Evolutionary conservation across 2,329 filamentous ascomycete genomes (phyloP), one percentile per base, ranked within the genome.

Genomic region (Aspergillus tanneri): DNA sequence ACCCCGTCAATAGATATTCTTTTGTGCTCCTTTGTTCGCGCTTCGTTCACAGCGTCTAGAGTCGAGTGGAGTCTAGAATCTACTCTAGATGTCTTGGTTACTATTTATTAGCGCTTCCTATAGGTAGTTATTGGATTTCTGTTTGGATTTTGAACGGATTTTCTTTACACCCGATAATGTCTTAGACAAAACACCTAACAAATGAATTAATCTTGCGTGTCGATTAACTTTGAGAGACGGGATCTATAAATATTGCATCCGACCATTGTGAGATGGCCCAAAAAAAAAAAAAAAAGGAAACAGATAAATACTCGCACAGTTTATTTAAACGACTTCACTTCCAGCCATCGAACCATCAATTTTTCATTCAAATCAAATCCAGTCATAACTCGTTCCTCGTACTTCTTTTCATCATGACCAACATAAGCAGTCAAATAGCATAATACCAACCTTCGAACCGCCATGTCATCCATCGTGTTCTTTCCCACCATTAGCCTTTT

Each of bases 351-450:
- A 39, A 23, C 12, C 36, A 16, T 37, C 19, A 22, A n/a, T n/a
- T n/a, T n/a, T 32, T 35, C 11, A 24, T 43, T 35, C 18, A 22
- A 5, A 42, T 9, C 10, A 38, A 32, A 16, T 43, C 32, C 42
- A 30, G 16, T 50, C 48, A 32, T 50, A 18, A 47, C 32, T 43
- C 40, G 34, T 40, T 23, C 40, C 32, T 36, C 23, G 22, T 43
- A 40, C 22, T 16, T 16, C 19, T 23, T 27, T 35, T 50, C 43
- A 46, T 50, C 32, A 32, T 32, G 19, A 27, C 46, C 19, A 35
- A 9, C 37, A 35, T n/a, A 35, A 28, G 12, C 23, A 24, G n/a
- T 42, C 16, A 18, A 47, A 49, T 21, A 25, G 34, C 23, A 27
- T n/a, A 43, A 25, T 9, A 47, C 39, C 28, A 14, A 44, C 39